Evolutionary conservation across 2,329 filamentous ascomycete genomes (phyloP), one percentile per base, ranked within the genome.

Genomic region (Aspergillus neotritici): DNA sequence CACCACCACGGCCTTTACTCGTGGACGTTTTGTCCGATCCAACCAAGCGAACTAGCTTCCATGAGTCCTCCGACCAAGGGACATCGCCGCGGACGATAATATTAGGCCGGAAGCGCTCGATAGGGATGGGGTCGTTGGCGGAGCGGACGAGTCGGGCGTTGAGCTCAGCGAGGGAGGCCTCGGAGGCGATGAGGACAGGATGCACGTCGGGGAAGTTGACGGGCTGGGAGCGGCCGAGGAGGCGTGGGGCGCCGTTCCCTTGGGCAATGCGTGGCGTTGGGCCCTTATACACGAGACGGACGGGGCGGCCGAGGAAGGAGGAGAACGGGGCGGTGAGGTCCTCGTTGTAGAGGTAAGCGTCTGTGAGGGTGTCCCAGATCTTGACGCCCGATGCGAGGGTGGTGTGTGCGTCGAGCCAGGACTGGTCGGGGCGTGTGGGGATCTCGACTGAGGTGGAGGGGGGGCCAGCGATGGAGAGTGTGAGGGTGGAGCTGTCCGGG

Each of bases 71-170:
- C 31, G 71, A 70, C 80, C 80, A 84, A 0, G 80, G 72, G 41
- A 67, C 64, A 31, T 67, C 64, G 1, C 80, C 80, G 11, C 67
- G 65, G 34, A 84, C 71, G 15, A 84, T 70, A 43, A 84, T 78
- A 57, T 84, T 84, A 1, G 80, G 79, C 13, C 81, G 66, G 58
- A 84, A 84, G 2, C 80, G 73, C 57, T 83, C 79, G 44, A 83
- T 75, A 0, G 70, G 75, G 29, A 82, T 72, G n/a, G 69, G 64
- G 4, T 72, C 66, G 17, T 70, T 65, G 1, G 70, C 69, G 16
- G 54, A 59, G 21, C 52, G 49, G 28, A 44, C 52, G 16, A 84
- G 64, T 11, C 79, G 71, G 3, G 54, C 46, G 56, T 84, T 83
- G 17, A 84, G 67, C 52, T 84, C 80, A 5, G 62, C 60, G 21